Evolutionary conservation across 768 basidiomycete genomes (phyloP).

Genomic region (Amanita phalloides): DNA sequence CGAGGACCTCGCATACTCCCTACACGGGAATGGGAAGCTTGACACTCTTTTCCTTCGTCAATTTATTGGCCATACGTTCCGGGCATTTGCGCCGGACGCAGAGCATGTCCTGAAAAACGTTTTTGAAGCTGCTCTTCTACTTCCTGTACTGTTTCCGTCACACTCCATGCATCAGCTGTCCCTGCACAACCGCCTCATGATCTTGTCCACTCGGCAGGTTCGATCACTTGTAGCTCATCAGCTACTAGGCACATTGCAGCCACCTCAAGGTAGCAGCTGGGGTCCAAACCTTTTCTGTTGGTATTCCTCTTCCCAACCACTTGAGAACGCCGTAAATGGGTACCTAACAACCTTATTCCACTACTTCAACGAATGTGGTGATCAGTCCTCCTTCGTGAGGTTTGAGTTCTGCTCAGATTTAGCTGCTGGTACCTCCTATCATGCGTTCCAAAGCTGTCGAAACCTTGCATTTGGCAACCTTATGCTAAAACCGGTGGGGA

Average conservation of each 20-base stretch:
- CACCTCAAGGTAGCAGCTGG: conserved; percentile 18
- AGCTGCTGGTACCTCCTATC: conserved; percentile 7
- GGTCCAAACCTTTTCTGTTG: conserved; percentile 21
- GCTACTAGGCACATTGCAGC: conserved; percentile 18
- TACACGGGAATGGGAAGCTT: conserved; percentile 18
- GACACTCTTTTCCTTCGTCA: conserved; percentile 13
- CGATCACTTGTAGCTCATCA: conserved; percentile 20
- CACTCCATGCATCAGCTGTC: conserved; percentile 14
- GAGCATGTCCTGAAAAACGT: conserved; percentile 13
- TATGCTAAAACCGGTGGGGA: conserved; percentile 2
- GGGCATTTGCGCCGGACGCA: conserved; percentile 6
- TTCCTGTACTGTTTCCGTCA: conserved; percentile 17
- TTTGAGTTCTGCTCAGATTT: neutral
- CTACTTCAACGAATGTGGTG: conserved; percentile 12
- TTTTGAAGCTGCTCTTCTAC: conserved; percentile 15
- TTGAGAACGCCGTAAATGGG: conserved; percentile 17
- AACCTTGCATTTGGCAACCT: conserved; percentile 13
- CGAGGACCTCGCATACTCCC: conserved; percentile 20
- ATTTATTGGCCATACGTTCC: conserved; percentile 11
- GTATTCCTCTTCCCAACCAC: conserved; percentile 19
- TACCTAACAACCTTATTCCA: conserved; percentile 20
- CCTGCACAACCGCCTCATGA: conserved; percentile 8
- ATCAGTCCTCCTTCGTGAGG: conserved; percentile 4
- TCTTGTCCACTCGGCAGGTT: conserved; percentile 13
- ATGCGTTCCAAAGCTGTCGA: conserved; percentile 4